Evolutionary conservation across 139 green algal species (phyloP).

Genomic region (Chlorella sp.): DNA sequence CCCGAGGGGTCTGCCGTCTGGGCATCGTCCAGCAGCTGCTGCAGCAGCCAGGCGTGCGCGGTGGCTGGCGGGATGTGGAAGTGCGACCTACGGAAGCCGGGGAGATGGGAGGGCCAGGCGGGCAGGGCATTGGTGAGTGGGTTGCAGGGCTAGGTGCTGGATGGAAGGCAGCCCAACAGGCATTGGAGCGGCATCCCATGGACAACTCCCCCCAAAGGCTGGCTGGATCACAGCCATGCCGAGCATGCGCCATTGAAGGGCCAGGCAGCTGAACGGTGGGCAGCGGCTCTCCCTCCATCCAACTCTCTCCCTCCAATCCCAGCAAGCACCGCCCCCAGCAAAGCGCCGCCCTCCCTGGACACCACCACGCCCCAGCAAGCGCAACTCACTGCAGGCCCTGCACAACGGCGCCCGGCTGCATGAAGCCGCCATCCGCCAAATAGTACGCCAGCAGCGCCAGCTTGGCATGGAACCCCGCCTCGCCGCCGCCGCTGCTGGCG

Average conservation of each 20-base stretch:
- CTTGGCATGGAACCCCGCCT: conserved; percentile 35
- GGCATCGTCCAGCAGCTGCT: conserved; percentile 36
- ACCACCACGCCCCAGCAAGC: no score
- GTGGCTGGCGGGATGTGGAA: conserved; percentile 19
- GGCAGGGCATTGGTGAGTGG: neutral
- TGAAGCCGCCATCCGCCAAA: conserved; percentile 50
- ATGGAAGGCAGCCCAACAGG: neutral
- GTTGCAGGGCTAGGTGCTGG: neutral
- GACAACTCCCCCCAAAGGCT: no score
- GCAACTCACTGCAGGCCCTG: conserved; percentile 16
- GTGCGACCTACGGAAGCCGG: neutral
- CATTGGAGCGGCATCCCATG: neutral
- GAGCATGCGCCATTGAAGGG: no score
- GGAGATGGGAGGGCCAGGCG: neutral
- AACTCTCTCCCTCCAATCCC: no score
- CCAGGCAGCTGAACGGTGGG: no score
- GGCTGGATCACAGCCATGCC: neutral
- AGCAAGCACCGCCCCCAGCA: neutral
- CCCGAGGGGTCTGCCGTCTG: neutral
- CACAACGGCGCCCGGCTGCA: neutral
- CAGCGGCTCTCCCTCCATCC: no score
- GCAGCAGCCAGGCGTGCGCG: conserved; percentile 28
- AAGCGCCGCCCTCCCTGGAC: neutral
- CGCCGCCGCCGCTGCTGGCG: neutral
- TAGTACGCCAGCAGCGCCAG: conserved; percentile 65